phyloP scores from a whole-genome alignment of 73 alveolate genomes.

The Loxodes magnus region DNA sequence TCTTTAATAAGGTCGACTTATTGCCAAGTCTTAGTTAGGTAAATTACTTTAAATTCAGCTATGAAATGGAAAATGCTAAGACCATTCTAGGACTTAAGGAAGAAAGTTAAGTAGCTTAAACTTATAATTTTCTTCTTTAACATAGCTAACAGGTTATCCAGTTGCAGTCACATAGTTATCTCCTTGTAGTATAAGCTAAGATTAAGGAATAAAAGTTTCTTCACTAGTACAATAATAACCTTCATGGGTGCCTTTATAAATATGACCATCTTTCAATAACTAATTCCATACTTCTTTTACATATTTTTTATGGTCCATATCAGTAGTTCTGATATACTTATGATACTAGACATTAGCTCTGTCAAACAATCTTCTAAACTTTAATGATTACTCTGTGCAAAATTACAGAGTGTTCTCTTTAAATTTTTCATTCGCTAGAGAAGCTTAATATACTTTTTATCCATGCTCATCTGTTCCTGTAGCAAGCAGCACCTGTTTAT shows the following conservation, averaged over 20 bases:
- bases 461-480: constrained; percentile 71
- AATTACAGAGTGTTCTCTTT: constrained; percentile 16
- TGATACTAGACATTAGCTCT: constrained; percentile 14
- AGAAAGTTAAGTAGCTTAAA: too few relatives aligned
- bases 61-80: too few relatives aligned
- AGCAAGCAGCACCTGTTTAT: constrained; percentile 24
- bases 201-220: constrained; percentile 27
- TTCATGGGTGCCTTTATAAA: constrained; percentile 24
- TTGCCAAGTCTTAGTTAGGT: too few relatives aligned
- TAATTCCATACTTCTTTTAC: constrained; percentile 29
- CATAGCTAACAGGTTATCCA: too few relatives aligned
- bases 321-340: constrained; percentile 42
- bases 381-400: constrained; percentile 21
- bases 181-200: too few relatives aligned
- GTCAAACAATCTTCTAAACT: constrained; percentile 16
- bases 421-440: constrained; percentile 9
- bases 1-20: too few relatives aligned
- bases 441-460: constrained; percentile 28
- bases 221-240: constrained; percentile 50
- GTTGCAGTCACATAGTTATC: too few relatives aligned
- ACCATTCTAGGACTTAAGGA: too few relatives aligned
- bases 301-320: constrained; percentile 25
- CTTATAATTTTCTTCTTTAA: too few relatives aligned
- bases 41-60: too few relatives aligned
- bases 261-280: constrained; percentile 21